A percentile compares a stretch with the other conserved stretches of the same genome.
Conservation (phyloP, 257 asterid genomes). For the Fraxinus quadrangulata region DNA sequence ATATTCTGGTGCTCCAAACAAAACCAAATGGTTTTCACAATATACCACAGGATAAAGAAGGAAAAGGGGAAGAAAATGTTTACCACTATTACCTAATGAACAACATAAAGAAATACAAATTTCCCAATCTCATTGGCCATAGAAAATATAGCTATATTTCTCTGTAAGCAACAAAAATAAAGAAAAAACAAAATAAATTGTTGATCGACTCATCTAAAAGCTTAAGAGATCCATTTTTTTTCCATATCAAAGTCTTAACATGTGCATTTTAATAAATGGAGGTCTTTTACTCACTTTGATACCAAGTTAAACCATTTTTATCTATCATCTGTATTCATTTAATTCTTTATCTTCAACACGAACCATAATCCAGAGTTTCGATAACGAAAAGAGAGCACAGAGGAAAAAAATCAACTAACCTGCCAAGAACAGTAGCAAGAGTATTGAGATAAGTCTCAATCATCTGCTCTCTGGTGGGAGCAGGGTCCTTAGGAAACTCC, state of each 20-base stretch:
- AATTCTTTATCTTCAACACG: no score
- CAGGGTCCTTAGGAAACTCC: slow-evolving; percentile 99
- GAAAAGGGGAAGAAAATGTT: neutral
- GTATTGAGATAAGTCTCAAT: slow-evolving; percentile 92
- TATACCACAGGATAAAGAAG: neutral
- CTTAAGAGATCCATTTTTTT: neutral
- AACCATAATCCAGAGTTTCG: neutral
- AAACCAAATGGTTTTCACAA: neutral
- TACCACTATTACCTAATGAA: neutral
- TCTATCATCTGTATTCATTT: neutral
- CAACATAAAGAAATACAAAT: slow-evolving; percentile 6
- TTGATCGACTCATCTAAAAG: neutral
- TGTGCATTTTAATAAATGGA: neutral
- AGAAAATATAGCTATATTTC: neutral
- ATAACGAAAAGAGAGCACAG: neutral
- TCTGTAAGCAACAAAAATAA: neutral
- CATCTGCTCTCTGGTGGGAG: slow-evolving; percentile 97
- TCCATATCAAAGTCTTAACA: no score
- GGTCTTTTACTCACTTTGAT: neutral
- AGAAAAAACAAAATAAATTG: neutral
- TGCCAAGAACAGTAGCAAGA: slow-evolving; percentile 88
- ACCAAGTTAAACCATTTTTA: neutral
- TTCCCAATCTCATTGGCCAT: neutral
- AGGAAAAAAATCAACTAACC: slow-evolving; percentile 39
- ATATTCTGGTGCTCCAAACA: no score